phyloP scores from a whole-genome alignment of 2,329 filamentous ascomycete genomes.

The Monilinia aucupariae region DNA sequence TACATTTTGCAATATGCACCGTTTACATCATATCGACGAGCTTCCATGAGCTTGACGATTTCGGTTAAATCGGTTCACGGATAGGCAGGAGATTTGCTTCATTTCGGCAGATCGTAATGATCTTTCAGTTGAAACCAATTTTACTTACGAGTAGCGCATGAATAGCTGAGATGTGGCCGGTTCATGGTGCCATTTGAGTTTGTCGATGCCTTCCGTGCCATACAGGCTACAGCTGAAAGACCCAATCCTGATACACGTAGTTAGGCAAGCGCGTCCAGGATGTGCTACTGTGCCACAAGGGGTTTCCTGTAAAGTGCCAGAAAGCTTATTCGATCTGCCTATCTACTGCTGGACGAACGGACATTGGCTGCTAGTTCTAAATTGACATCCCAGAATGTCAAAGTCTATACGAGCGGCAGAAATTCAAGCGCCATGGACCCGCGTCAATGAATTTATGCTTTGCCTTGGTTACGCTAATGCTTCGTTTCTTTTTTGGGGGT shows the following conservation, averaged over 20 bases:
- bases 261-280: not conserved
- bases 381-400: not conserved
- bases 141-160: not conserved
- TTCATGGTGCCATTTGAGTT: not conserved
- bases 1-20: not conserved
- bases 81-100: not conserved
- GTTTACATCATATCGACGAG: not conserved
- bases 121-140: not conserved
- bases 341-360: not conserved
- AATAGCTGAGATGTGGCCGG: not conserved
- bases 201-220: not conserved
- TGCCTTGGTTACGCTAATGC: slow-evolving; percentile 3
- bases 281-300: not conserved
- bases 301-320: not conserved
- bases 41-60: not conserved
- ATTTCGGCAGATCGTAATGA: not conserved
- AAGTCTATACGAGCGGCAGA: not conserved
- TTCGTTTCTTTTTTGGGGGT: not conserved
- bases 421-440: not conserved
- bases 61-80: not conserved
- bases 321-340: slow-evolving; percentile 8
- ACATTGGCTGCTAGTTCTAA: slow-evolving; percentile 4
- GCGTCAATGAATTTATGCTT: slow-evolving; percentile 4
- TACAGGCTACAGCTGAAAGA: not conserved
- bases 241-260: not conserved